phyloP scores from a whole-genome alignment of 805 yeast species.

The Scheffersomyces coipomensis region DNA sequence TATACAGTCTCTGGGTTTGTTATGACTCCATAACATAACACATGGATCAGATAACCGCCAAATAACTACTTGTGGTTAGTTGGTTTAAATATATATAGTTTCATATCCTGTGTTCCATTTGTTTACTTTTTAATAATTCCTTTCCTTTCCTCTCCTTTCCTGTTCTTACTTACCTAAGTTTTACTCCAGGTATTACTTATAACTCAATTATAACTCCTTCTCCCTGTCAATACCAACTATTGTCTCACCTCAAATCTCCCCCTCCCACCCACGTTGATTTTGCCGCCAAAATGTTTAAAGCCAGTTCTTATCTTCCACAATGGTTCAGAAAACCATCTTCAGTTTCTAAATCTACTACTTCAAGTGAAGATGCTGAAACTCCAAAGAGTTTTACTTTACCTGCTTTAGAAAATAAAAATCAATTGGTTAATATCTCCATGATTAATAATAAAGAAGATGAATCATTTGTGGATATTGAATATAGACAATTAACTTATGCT shows the following conservation, averaged over 20 bases:
- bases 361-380: conserved; percentile 10
- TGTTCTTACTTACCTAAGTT: background rate
- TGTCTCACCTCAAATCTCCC: background rate
- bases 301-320: conserved; percentile 13
- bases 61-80: background rate
- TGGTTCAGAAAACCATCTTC: conserved; percentile 13
- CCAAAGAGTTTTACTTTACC: conserved; percentile 30
- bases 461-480: conserved; percentile 36
- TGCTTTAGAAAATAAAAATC: conserved; percentile 24
- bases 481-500: conserved; percentile 40
- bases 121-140: background rate
- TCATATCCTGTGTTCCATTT: background rate
- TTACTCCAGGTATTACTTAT: background rate
- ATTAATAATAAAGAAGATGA: conserved; percentile 19
- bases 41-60: background rate
- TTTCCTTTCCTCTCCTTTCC: conserved; percentile 1
- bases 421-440: conserved; percentile 34
- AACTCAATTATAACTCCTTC: background rate
- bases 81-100: background rate
- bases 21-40: background rate
- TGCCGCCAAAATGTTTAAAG: conserved; percentile 15
- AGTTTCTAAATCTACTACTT: background rate
- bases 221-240: background rate
- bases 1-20: background rate
- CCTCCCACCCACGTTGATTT: background rate